Evolutionary conservation across 2,329 filamentous ascomycete species (phyloP).

Genomic region (Capronia americana): DNA sequence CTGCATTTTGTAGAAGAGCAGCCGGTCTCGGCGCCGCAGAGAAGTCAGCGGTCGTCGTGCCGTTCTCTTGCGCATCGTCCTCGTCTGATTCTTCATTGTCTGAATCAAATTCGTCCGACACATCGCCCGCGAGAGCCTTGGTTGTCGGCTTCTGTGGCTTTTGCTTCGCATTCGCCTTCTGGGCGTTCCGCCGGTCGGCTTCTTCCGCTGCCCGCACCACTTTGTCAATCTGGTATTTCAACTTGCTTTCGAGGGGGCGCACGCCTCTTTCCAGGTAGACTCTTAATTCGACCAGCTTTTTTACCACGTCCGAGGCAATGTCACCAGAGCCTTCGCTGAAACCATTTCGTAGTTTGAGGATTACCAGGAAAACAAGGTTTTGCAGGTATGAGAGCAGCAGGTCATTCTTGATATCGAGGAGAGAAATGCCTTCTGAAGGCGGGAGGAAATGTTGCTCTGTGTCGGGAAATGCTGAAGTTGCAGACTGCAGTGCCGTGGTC

Average conservation of each 20-base stretch:
- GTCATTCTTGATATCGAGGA: slow-evolving; percentile 95
- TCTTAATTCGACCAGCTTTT: slow-evolving; percentile 88
- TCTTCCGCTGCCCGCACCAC: slow-evolving; percentile 87
- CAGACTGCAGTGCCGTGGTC: slow-evolving; percentile 31
- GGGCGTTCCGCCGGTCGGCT: slow-evolving; percentile 57
- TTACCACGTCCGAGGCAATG: slow-evolving; percentile 72
- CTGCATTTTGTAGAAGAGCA: slow-evolving; percentile 30
- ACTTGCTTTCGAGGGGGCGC: slow-evolving; percentile 82
- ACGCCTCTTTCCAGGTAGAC: slow-evolving; percentile 93
- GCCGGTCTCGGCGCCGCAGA: slow-evolving; percentile 28
- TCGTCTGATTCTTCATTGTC: slow-evolving; percentile 51
- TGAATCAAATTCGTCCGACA: slow-evolving; percentile 48
- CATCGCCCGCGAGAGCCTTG: slow-evolving; percentile 44
- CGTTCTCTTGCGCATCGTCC: slow-evolving; percentile 63
- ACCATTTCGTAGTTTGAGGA: slow-evolving; percentile 73
- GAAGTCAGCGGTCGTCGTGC: slow-evolving; percentile 59
- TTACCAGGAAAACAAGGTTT: slow-evolving; percentile 85
- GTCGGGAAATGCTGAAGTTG: slow-evolving; percentile 34
- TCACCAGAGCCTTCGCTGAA: slow-evolving; percentile 43
- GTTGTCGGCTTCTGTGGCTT: slow-evolving; percentile 42
- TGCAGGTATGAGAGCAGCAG: slow-evolving; percentile 96
- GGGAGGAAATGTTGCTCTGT: slow-evolving; percentile 71
- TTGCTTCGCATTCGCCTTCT: slow-evolving; percentile 44
- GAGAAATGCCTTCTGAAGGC: slow-evolving; percentile 82
- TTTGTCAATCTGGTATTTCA: slow-evolving; percentile 96